These are phyloP conservation scores for Licmophora abbreviata DNA, from an alignment of 108 stramenopile species.

Conservation along the genomic window DNA sequence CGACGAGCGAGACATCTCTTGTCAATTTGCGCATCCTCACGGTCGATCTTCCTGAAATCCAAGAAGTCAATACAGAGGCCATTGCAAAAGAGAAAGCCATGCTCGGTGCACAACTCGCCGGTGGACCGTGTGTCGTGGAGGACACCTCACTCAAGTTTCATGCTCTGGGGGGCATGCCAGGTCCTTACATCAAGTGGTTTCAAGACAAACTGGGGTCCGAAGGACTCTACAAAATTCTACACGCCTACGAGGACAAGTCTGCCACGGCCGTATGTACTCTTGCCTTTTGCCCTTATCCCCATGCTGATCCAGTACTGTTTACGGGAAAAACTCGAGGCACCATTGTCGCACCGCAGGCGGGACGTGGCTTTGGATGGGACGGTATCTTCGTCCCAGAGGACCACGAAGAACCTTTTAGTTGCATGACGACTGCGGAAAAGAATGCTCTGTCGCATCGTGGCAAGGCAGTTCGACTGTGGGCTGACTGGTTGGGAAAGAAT, in stretches of 20 bases:
- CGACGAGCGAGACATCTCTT: constrained; percentile 22
- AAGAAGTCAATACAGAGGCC: constrained; percentile 79
- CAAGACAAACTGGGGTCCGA: constrained; percentile 74
- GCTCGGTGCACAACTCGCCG: constrained; percentile 77
- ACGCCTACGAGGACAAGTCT: constrained; percentile 90
- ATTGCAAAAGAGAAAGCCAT: constrained; percentile 85
- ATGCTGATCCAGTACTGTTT: constrained; percentile 90
- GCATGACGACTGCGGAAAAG: constrained; percentile 88
- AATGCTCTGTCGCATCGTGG: constrained; percentile 89
- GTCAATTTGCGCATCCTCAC: constrained; percentile 65
- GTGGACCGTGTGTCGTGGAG: constrained; percentile 90
- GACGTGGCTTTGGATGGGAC: constrained; percentile 98
- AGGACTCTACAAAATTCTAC: constrained; percentile 85
- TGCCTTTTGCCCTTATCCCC: constrained; percentile 93
- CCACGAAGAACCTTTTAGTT: constrained; percentile 72
- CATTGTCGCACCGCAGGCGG: constrained; percentile 84
- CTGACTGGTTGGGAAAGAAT: constrained; percentile 58
- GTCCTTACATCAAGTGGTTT: constrained; percentile 99
- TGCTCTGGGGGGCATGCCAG: constrained; percentile 96
- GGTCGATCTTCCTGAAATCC: constrained; percentile 86
- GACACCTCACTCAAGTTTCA: constrained; percentile 95
- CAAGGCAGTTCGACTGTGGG: constrained; percentile 79
- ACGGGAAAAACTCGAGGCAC: constrained; percentile 73
- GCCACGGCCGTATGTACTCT: constrained; percentile 96
- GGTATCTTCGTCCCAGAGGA: constrained; percentile 94